phyloP scores from a whole-genome alignment of 2,329 filamentous ascomycete species.

The Ophidiomyces ophidiicola region DNA sequence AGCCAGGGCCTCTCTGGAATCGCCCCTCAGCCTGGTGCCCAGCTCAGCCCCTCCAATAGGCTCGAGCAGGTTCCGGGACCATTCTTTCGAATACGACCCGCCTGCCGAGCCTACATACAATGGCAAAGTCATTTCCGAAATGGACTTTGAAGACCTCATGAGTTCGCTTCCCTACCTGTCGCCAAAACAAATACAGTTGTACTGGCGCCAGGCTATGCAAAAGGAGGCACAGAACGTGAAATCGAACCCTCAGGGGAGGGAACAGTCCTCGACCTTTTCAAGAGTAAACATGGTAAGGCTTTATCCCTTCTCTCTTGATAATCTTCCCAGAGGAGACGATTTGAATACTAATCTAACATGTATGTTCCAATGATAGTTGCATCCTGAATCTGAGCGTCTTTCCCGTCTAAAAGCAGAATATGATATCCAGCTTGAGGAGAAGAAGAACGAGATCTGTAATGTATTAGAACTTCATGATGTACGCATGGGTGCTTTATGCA shows the following conservation, averaged over 20 bases:
- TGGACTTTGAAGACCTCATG: constrained; percentile 14
- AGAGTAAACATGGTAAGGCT: constrained; percentile 1
- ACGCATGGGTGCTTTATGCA: constrained; percentile 10
- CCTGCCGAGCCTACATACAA: constrained; percentile 7
- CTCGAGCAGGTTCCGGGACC: neutral
- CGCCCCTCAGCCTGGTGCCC: constrained; percentile 6
- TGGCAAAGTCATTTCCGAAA: constrained; percentile 6
- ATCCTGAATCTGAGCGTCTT: neutral
- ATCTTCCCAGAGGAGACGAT: neutral
- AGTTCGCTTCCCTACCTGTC: constrained; percentile 13
- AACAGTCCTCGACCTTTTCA: neutral
- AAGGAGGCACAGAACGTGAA: constrained; percentile 3
- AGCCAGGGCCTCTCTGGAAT: constrained; percentile 1
- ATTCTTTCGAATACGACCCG: neutral
- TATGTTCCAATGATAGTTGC: constrained; percentile 7
- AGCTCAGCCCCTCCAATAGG: neutral
- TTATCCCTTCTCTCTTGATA: neutral
- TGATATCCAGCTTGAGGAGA: constrained; percentile 10
- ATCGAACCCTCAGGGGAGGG: neutral
- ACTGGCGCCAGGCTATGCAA: constrained; percentile 12
- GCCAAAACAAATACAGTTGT: constrained; percentile 11
- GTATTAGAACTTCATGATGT: constrained; percentile 12
- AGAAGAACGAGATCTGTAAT: constrained; percentile 13
- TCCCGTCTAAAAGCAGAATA: constrained; percentile 10
- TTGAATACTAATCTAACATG: neutral